Evolutionary conservation across 371 early-diverging fungal species (phyloP).

Genomic region (Mycotypha africana): DNA sequence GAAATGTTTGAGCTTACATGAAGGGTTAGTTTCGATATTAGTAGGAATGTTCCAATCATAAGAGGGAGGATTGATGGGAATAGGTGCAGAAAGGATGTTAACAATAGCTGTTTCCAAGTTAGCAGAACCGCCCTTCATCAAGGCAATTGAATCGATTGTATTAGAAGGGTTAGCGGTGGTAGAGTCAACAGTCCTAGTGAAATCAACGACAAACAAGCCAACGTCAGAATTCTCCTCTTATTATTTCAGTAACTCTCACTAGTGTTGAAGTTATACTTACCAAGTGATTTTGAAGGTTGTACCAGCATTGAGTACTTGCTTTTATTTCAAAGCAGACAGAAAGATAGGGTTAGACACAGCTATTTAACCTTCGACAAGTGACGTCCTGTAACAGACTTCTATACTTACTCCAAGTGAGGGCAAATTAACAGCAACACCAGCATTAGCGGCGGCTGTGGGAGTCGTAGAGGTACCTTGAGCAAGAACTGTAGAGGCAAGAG

Average conservation of each 20-base stretch:
- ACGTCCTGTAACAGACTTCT: too few species aligned
- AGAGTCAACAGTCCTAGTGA: constrained; percentile 18
- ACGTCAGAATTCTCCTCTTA: too few species aligned
- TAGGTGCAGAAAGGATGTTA: constrained; percentile 18
- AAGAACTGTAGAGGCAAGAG: constrained; percentile 7
- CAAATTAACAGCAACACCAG: constrained; percentile 23
- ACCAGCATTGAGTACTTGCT: constrained; percentile 29
- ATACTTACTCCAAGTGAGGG: constrained; percentile 29
- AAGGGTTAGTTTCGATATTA: constrained; percentile 12
- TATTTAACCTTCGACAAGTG: too few species aligned
- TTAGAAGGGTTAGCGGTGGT: constrained; percentile 3
- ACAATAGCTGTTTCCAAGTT: constrained; percentile 16
- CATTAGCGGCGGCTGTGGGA: too few species aligned
- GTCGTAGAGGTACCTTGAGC: constrained; percentile 9
- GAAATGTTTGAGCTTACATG: constrained; percentile 24
- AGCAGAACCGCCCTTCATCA: constrained; percentile 25
- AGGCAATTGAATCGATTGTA: constrained; percentile 21
- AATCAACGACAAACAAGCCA: background rate
- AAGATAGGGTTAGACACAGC: background rate
- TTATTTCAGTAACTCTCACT: background rate
- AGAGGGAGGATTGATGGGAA: constrained; percentile 14
- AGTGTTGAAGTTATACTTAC: constrained; percentile 8
- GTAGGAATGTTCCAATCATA: constrained; percentile 31
- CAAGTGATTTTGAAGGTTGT: constrained; percentile 22
- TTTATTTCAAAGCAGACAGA: constrained; percentile 1